A percentile compares a stretch with the other conserved stretches of the same genome.
These are phyloP conservation scores for Globisporangium abappressorium DNA, from an alignment of 352 stramenopile species.

Conservation along the genomic window DNA sequence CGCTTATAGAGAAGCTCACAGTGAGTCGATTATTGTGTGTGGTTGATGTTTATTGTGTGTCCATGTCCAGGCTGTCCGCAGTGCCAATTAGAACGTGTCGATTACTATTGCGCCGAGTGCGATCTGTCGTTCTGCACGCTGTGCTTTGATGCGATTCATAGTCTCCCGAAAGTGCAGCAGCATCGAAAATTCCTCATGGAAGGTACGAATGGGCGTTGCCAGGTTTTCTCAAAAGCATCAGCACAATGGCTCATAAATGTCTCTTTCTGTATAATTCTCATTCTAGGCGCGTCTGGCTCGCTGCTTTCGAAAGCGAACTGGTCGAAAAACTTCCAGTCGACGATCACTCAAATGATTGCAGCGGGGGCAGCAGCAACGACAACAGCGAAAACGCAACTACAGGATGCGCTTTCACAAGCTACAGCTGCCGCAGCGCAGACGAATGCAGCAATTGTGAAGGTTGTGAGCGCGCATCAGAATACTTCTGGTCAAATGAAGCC, in stretches of 20 bases:
- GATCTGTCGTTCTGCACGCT: slow-evolving; percentile 58
- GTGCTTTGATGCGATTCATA: slow-evolving; percentile 57
- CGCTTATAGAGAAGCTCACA: not conserved
- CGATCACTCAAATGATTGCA: slow-evolving; percentile 36
- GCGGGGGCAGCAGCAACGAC: slow-evolving; percentile 1
- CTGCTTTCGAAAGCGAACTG: slow-evolving; percentile 41
- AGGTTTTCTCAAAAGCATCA: no score
- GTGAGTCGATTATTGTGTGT: not conserved
- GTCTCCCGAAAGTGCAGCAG: slow-evolving; percentile 21
- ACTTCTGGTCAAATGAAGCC: not conserved
- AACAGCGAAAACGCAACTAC: not conserved
- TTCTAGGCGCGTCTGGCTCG: slow-evolving; percentile 38
- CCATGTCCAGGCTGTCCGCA: slow-evolving; percentile 49
- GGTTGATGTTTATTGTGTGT: not conserved
- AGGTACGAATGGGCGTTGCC: slow-evolving; percentile 24
- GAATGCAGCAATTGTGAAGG: not conserved
- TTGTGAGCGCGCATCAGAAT: not conserved
- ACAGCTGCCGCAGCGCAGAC: not conserved
- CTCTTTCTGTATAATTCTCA: not conserved
- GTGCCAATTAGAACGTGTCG: slow-evolving; percentile 43
- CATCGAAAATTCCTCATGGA: slow-evolving; percentile 42
- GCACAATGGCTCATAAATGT: not conserved
- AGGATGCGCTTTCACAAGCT: not conserved
- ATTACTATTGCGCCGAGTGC: slow-evolving; percentile 56
- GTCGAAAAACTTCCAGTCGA: slow-evolving; percentile 39